Evolutionary conservation across 495 filamentous ascomycete genomes (phyloP), one percentile per base, ranked within the genome.

Genomic region (Trichoderma reesei): DNA sequence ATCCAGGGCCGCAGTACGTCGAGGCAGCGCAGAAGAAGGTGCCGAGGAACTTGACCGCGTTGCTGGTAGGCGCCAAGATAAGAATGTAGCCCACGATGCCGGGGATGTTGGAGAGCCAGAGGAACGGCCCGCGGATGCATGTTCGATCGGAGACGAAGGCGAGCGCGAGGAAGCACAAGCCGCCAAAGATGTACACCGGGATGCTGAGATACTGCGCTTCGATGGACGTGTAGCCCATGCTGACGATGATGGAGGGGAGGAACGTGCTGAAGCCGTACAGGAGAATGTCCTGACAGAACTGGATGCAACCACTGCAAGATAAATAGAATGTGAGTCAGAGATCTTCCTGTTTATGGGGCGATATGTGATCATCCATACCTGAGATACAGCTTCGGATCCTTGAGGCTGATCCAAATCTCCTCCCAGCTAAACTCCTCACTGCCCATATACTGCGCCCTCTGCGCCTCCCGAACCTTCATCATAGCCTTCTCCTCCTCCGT

Each of bases 191-290:
- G 65, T 76, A 79, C 37, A 74, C 70, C 1, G 76, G 76, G 42
- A 78, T 74, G 18, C 73, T 78, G 5, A 79, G 68, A 34, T 73
- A 73, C 42, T 79, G 70, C n/a, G 67, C 68, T 64, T 81, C 75
- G 20, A 83, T 68, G 13, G 74, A 78, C 60, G 74, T 66, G 64
- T 83, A 83, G 0, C 80, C 82, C 66, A 86, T 76, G 11, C 74
- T 75, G 56, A 74, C 67, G 61, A 87, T 70, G 54, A 86, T 85
- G 1, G 79, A 79, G 1, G 84, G 85, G 31, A 86, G 64, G 68
- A 87, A 87, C 8, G 82, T 85, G 62, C 76, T 80, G 73, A 85
- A 84, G 39, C 84, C 83, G 62, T 85, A 84, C 7, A 85, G 74
- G 31, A 85, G 73, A 6, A 84, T 82, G 63, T 85, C 4, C 31